Base-by-base conservation (phyloP, 2,329 filamentous ascomycete genomes). In the Beauveria asiatica region DNA sequence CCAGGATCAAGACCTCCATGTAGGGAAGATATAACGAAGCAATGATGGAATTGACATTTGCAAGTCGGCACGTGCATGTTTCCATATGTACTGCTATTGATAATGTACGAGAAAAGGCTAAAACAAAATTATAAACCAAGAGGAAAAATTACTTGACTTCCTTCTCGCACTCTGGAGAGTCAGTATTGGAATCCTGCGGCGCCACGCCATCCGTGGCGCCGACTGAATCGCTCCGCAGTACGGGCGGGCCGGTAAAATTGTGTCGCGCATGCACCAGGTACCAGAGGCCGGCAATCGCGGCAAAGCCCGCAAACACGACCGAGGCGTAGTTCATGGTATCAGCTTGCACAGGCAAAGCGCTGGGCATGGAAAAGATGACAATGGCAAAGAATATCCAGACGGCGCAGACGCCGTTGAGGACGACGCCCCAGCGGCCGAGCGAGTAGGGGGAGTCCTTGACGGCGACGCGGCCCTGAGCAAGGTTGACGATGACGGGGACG, bases 351-450 rank as follows among this genome's bases (percentile, higher is more conserved):
- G 83, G 81, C 10, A 87, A 70, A 3, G 80, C 78, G 6, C 83
- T 80, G 2, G 85, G 89, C 86, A 92, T 89, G 70, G 87, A 91
- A 75, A 91, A 92, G 49, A 92, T 75, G 60, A 89, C 80, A 17
- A 90, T 80, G 1, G 87, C 82, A 19, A 92, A 77, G 37, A 76
- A 71, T 61, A 92, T 90, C 88, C 88, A 92, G 44, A 76, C 72
- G n/a, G 91, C 71, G 56, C 85, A 88, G 48, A 85, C 72, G 39
- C 82, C 70, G 69, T 92, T 92, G 70, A 91, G 87, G 5, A 78
- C 69, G 67, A 80, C 83, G 0, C 89, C 89, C 64, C 90, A 86
- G 50, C 74, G 79, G 5, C 89, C 88, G 0, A 92, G 80, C 0
- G 86, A 86, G 69, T 82, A 92, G 0, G 82, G 79, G 0, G 87